Evolutionary conservation across 345 rosid species (phyloP), one percentile per base, ranked within the genome.

Genomic region (Mercurialis annua): DNA sequence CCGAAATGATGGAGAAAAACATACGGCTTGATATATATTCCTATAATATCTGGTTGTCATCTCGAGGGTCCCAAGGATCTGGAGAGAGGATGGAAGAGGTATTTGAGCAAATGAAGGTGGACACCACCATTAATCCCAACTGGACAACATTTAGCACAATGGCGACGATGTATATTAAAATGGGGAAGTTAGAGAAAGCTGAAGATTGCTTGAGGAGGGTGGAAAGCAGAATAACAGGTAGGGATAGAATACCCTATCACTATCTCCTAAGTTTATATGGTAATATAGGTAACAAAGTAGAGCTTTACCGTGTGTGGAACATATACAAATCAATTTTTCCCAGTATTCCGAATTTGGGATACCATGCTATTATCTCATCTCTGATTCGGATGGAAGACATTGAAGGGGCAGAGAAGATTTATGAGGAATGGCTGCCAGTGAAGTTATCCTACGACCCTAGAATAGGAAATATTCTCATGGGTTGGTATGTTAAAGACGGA

Each of bases 91-190:
- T 94, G 97, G 97, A 94, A 61, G 72, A 77, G 64, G 95, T 84
- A n/a, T 89, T 79, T 64, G 83, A 84, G 67, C 83, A 73, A 78
- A 89, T 94, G 99, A 90, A 78, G 67, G 64, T 57, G 6, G 92
- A 90, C 73, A 77, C 38, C 59, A 63, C 71, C 34, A 80, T 87
- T 42, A 82, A 73, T 71, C 92, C 96, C 17, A 87, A 86, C 77
- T 93, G 98, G 98, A 87, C 92, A 61, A 87, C 99, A 18, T 94
- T 83, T 69, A 90, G 96, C 83, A 90, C 97, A 3, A 78, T 94
- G 92, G 96, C 96, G 15, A 86, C 91, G 18, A 85, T 87, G 91
- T 91, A 94, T 71, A 83, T 87, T 30, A 90, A 84, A 82, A 74
- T 87, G 92, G 92, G 92, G 12, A 73, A 80, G 73, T 2, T 55